Evolutionary conservation across 108 stramenopile genomes (phyloP).

Genomic region (Pseudonitzschia pungens): DNA sequence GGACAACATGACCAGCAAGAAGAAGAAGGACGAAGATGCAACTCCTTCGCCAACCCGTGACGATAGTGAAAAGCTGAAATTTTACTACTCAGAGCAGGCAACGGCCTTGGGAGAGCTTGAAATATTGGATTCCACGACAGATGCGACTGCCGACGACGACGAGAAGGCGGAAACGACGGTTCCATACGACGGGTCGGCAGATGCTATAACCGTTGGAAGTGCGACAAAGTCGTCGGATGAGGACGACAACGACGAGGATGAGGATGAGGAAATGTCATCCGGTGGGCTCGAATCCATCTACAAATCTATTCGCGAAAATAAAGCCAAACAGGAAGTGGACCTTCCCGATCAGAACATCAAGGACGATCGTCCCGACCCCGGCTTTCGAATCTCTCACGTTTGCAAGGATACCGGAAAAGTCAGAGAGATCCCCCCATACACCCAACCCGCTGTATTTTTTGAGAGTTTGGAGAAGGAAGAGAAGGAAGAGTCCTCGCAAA

Average conservation of each 20-base stretch:
- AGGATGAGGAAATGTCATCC: background rate
- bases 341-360: constrained; percentile 27
- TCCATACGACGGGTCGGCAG: constrained; percentile 34
- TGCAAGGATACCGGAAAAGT: constrained; percentile 51
- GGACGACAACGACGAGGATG: background rate
- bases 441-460: constrained; percentile 64
- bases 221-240: constrained; percentile 11
- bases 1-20: background rate
- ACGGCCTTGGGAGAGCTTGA: background rate
- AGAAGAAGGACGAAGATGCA: background rate
- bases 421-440: constrained; percentile 78
- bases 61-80: background rate
- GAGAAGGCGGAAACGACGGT: constrained; percentile 3
- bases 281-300: constrained; percentile 49
- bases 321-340: constrained; percentile 39
- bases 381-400: constrained; percentile 71
- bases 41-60: background rate
- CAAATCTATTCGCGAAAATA: constrained; percentile 58
- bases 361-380: constrained; percentile 59
- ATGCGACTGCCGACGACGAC: background rate
- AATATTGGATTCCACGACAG: background rate
- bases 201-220: constrained; percentile 44
- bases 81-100: constrained; percentile 16
- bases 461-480: constrained; percentile 18
- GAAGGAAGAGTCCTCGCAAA: background rate